Conservation (phyloP, 2,329 filamentous ascomycete species). For the Diaporthe ilicicola region DNA sequence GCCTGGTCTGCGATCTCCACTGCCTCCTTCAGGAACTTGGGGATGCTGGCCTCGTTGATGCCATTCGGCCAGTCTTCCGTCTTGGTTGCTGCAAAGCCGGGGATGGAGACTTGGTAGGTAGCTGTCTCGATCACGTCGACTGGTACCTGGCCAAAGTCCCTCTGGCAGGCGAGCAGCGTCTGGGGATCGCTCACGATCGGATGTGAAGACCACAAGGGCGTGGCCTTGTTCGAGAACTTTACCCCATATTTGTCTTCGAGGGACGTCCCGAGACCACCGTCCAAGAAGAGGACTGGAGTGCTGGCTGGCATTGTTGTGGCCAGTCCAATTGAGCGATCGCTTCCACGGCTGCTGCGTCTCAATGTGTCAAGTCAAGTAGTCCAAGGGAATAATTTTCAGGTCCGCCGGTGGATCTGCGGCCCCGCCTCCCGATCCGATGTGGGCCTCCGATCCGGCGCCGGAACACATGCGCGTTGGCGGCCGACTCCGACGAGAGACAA, state of each 20-base stretch:
- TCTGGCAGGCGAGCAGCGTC: slow-evolving; percentile 63
- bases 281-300: slow-evolving; percentile 59
- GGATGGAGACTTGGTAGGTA: slow-evolving; percentile 70
- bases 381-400: slow-evolving; percentile 6
- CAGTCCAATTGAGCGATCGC: not conserved
- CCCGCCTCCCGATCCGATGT: not conserved
- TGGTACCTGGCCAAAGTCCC: slow-evolving; percentile 62
- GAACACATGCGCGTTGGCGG: not conserved
- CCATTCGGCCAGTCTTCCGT: slow-evolving; percentile 52
- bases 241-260: slow-evolving; percentile 66
- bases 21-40: slow-evolving; percentile 52
- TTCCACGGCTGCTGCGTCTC: not conserved
- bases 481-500: not conserved
- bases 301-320: not conserved
- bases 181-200: slow-evolving; percentile 63
- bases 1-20: slow-evolving; percentile 52
- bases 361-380: not conserved
- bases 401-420: not conserved
- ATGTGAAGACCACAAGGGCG: slow-evolving; percentile 74
- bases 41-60: slow-evolving; percentile 49
- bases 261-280: slow-evolving; percentile 74
- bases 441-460: not conserved
- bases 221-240: slow-evolving; percentile 57
- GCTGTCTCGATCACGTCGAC: slow-evolving; percentile 72
- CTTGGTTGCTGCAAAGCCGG: slow-evolving; percentile 63